Conservation (phyloP, 768 basidiomycete genomes). For the Pilatotrama ljubarskyi region DNA sequence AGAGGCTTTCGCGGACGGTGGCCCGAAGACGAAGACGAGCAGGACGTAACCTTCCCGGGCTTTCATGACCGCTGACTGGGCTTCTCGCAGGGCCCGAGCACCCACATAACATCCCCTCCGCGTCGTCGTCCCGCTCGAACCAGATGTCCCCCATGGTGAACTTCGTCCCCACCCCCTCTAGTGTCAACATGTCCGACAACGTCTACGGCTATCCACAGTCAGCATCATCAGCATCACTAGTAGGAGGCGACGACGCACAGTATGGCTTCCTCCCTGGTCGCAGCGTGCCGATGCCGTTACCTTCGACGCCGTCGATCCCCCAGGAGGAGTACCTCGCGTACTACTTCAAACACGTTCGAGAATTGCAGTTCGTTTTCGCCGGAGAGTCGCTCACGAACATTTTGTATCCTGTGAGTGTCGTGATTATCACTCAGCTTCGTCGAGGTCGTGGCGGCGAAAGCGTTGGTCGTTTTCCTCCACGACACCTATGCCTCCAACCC, state of each 20-base stretch:
- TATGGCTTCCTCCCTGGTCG: conserved; percentile 9
- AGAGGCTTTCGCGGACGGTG: conserved; percentile 3
- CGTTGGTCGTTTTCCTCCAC: neutral
- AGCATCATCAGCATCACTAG: conserved; percentile 7
- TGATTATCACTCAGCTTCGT: neutral
- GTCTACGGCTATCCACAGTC: conserved; percentile 14
- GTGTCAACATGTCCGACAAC: conserved; percentile 8
- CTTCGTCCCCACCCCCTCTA: conserved; percentile 35
- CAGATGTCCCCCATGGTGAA: conserved; percentile 30
- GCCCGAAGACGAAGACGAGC: conserved; percentile 8
- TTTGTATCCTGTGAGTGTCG: conserved; percentile 59
- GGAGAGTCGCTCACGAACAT: conserved; percentile 61
- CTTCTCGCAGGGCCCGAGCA: conserved; percentile 15
- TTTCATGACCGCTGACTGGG: conserved; percentile 12
- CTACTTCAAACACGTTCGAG: conserved; percentile 73
- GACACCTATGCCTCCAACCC: neutral
- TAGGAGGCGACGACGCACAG: conserved; percentile 12
- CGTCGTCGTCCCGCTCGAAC: conserved; percentile 27
- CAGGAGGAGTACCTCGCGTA: conserved; percentile 64
- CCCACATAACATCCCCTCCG: conserved; percentile 14
- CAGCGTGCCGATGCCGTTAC: conserved; percentile 31
- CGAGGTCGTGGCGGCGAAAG: neutral
- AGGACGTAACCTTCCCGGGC: conserved; percentile 16
- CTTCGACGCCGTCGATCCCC: conserved; percentile 43
- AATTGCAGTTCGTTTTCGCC: conserved; percentile 65